A percentile compares a stretch with the other conserved stretches of the same genome.
Conservation (phyloP, 225 moss, liverwort and hornwort genomes). For the Rhytidiadelphus loreus region DNA sequence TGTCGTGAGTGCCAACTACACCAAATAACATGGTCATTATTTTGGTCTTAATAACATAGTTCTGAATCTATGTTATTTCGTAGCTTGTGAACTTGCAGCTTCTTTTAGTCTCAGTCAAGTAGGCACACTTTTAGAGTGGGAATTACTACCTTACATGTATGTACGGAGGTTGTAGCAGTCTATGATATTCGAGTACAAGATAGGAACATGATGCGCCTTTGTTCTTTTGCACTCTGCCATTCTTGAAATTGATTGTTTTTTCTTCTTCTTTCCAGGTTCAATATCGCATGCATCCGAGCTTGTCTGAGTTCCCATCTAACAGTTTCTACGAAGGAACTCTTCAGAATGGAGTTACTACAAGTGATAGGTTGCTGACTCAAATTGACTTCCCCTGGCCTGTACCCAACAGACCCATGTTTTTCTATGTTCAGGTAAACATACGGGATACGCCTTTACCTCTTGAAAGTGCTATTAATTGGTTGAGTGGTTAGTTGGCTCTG, state of each 20-base stretch:
- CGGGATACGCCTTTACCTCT: neutral
- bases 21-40: neutral
- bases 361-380: constrained; percentile 62
- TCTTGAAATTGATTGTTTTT: neutral
- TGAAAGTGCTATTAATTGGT: neutral
- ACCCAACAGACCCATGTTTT: constrained; percentile 94
- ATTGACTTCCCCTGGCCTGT: constrained; percentile 99
- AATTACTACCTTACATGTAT: neutral
- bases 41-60: neutral
- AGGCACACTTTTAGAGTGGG: neutral
- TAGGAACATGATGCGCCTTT: neutral
- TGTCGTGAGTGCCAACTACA: neutral
- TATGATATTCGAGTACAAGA: neutral
- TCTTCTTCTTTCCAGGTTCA: constrained; percentile 60
- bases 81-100: neutral
- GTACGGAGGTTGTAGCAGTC: neutral
- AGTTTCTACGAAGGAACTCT: constrained; percentile 97
- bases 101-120: neutral
- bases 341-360: constrained; percentile 90
- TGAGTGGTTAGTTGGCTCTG: neutral
- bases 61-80: neutral
- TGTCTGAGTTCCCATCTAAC: constrained; percentile 98
- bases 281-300: constrained; percentile 99
- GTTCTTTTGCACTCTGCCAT: neutral
- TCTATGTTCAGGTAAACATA: constrained; percentile 77